Base-by-base conservation (phyloP, 108 stramenopile species). In the Skeletonema marinoi region DNA sequence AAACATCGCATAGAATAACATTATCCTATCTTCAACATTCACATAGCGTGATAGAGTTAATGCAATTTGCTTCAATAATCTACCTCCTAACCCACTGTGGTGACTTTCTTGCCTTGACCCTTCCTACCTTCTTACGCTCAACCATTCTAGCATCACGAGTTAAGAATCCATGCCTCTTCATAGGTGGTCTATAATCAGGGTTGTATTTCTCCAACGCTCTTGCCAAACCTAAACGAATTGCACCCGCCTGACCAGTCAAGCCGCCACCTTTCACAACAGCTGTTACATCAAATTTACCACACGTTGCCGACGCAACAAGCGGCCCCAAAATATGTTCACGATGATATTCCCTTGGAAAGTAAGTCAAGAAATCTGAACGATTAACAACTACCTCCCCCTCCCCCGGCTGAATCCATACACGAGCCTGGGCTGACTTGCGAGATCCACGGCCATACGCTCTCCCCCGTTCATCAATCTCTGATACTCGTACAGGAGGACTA, bases 21-120 rank as follows among this genome's bases (percentile, higher is more conserved):
- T 6, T 36, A 36, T 36, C 35, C 6, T 36, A 36, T 1, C 0
- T 36, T 6, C 6, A 36, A 5, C 6, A 21, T 16, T 70, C 59
- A 54, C 44, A 59, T 14, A n/a, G 35, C 35, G 4, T 36, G 6
- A 36, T 36, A 11, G 39, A 41, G 11, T 41, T 41, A 11, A 41
- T 41, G 7, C 5, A 0, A 41, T 41, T 41, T 41, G 39, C 6
- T 11, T 41, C 2, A 41, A 41, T 16, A 50, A 19, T 56, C 75
- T 90, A 99, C 68, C 99, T 95, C 83, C 98, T 96, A 56, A 97
- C 97, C 99, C 99, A 99, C 80, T 98, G 98, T 30, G 91, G 92
- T 41, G 87, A 83, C 90, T 98, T 99, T 62, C 99, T 86, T 4
- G 99, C 98, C 87, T 99, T 99, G 66, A 91, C 84, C 51, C 86